Percentiles rank a stretch among this genome's conserved stretches.
Evolutionary conservation across 164 flowering plant genomes (phyloP).

Genomic region (Dillenia turbinata): DNA sequence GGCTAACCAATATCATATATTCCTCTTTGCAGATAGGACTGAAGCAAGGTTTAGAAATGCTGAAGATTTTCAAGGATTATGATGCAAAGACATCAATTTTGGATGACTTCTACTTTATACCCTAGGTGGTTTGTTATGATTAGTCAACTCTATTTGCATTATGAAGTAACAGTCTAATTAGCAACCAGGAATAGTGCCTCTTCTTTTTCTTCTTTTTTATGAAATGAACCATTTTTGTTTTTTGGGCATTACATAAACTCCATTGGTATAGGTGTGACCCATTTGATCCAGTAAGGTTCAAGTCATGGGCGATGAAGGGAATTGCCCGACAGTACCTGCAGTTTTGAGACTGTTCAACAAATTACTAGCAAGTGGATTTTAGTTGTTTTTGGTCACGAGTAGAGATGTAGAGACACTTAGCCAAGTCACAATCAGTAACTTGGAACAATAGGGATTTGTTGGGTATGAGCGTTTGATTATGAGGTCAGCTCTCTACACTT

Average conservation of each 20-base stretch:
- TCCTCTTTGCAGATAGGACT: constrained; percentile 48
- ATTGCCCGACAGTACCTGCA: constrained; percentile 49
- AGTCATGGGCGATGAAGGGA: constrained; percentile 58
- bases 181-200: too few relatives aligned
- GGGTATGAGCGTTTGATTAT: constrained; percentile 71
- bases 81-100: constrained; percentile 42
- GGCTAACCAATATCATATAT: not conserved
- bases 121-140: too few relatives aligned
- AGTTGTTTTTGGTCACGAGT: constrained; percentile 66
- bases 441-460: constrained; percentile 55
- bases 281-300: constrained; percentile 56
- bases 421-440: constrained; percentile 39
- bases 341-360: constrained; percentile 38
- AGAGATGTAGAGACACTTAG: constrained; percentile 66
- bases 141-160: too few relatives aligned
- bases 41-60: constrained; percentile 61
- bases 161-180: too few relatives aligned
- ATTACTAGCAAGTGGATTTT: constrained; percentile 46
- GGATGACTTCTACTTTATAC: constrained; percentile 70
- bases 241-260: too few relatives aligned
- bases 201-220: too few relatives aligned
- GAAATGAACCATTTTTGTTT: too few relatives aligned
- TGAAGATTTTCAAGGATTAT: constrained; percentile 57
- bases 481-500: constrained; percentile 36
- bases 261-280: constrained; percentile 54